phyloP scores from a whole-genome alignment of 106 monocot genomes.

The Apostasia shenzhenica region DNA sequence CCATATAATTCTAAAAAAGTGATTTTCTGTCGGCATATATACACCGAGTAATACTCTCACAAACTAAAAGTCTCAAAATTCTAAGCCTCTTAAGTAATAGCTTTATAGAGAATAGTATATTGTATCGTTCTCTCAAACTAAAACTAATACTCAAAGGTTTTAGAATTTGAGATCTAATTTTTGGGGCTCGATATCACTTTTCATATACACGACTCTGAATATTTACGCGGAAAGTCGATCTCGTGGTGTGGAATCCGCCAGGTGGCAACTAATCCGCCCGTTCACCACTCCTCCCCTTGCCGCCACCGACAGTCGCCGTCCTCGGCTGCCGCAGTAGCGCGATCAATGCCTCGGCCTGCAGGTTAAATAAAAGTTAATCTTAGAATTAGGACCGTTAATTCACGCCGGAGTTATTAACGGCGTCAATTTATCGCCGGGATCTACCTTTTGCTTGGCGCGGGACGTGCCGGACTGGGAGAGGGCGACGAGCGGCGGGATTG shows the following conservation, averaged over 20 bases:
- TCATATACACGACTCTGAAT: no score
- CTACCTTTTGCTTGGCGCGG: slow-evolving; percentile 28
- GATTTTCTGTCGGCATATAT: no score
- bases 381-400: not conserved
- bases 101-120: no score
- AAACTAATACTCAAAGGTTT: no score
- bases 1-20: no score
- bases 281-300: not conserved
- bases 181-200: no score
- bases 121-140: no score
- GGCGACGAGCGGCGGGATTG: slow-evolving; percentile 39
- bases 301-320: not conserved
- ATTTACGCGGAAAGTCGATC: no score
- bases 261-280: not conserved
- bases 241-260: not conserved
- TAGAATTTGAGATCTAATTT: no score
- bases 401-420: not conserved
- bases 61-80: no score
- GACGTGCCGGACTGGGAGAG: slow-evolving; percentile 33
- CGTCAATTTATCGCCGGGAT: not conserved
- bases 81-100: no score
- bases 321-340: slow-evolving; percentile 4
- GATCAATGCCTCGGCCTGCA: slow-evolving; percentile 3
- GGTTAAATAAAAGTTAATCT: not conserved
- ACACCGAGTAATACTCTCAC: no score